These are phyloP conservation scores for Botrytis tulipae DNA, from an alignment of 2,329 filamentous ascomycete genomes.

Conservation along the genomic window DNA sequence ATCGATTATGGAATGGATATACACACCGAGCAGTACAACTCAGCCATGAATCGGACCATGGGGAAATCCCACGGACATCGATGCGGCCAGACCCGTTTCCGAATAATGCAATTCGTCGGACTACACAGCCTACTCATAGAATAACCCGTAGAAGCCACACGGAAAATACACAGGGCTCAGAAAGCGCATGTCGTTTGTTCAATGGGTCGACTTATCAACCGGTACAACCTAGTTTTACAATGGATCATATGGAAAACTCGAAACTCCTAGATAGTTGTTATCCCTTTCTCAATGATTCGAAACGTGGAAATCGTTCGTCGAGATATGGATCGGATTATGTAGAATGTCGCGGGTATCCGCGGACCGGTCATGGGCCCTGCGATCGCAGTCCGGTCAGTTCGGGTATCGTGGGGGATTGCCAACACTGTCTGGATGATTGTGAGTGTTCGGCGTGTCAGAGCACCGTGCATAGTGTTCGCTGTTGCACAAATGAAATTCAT, in stretches of 20 bases:
- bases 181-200: not conserved
- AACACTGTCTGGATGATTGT: slow-evolving; percentile 36
- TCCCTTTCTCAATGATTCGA: not conserved
- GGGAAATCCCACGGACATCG: not conserved
- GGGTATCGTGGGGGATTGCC: slow-evolving; percentile 33
- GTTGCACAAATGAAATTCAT: slow-evolving; percentile 32
- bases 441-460: slow-evolving; percentile 32
- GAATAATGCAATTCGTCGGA: too few species aligned
- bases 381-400: slow-evolving; percentile 28
- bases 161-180: not conserved
- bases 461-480: slow-evolving; percentile 33
- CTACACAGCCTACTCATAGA: not conserved
- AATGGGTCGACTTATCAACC: not conserved
- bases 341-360: slow-evolving; percentile 33
- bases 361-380: slow-evolving; percentile 30
- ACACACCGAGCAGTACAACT: not conserved
- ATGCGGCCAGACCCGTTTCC: not conserved
- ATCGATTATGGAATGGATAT: not conserved
- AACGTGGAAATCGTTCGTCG: not conserved
- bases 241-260: not conserved
- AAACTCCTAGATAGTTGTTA: not conserved
- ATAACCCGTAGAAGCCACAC: not conserved
- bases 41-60: not conserved
- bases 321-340: slow-evolving; percentile 11
- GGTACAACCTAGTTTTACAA: not conserved